Evolutionary conservation across 306 rosid species (phyloP), one percentile per base, ranked within the genome.

Genomic region (Abrus pulchellus): DNA sequence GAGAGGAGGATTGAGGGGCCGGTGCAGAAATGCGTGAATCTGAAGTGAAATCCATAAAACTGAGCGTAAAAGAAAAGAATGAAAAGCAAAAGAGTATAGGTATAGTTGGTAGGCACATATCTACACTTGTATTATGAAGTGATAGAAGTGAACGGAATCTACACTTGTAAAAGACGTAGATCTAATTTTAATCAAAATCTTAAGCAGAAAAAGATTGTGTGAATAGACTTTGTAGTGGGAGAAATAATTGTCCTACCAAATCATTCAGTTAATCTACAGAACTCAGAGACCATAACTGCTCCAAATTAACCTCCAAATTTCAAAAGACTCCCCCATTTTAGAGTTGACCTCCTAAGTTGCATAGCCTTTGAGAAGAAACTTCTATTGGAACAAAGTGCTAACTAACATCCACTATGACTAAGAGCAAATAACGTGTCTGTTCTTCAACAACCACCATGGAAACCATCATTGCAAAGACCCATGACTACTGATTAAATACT

Each of bases 161-260:
- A 75, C 76, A 68, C 74, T 63, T 78, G 7, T 62, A 59, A 63
- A 55, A 13, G 14, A 79, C 9, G 41, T 36, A 29, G 10, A n/a
- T 7, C 11, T 9, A 60, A 54, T n/a, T 74, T 43, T 1, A 72
- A 63, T 75, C 76, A 47, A 29, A 41, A 73, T 5, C 9, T 20
- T 8, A 63, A 75, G 29, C 0, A 8, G 50, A 67, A 76, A 65
- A 72, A 72, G 55, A 32, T 68, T 55, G 88, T 76, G 75, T 78
- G 90, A 88, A 86, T 32, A 78, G 82, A 79, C 20, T 73, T 78
- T 34, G 5, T 40, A 65, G 85, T 78, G 72, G 80, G 57, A 53
- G 72, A 45, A 60, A 77, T 65, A 50, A 56, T 68, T 62, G 10
- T 29, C 54, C 54, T n/a, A 52, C 57, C 47, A 62, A 71, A 73